A percentile compares a stretch with the other conserved stretches of the same genome.
Conservation (phyloP, 1,139 yeast species). For the Protomyces macrosporus region DNA sequence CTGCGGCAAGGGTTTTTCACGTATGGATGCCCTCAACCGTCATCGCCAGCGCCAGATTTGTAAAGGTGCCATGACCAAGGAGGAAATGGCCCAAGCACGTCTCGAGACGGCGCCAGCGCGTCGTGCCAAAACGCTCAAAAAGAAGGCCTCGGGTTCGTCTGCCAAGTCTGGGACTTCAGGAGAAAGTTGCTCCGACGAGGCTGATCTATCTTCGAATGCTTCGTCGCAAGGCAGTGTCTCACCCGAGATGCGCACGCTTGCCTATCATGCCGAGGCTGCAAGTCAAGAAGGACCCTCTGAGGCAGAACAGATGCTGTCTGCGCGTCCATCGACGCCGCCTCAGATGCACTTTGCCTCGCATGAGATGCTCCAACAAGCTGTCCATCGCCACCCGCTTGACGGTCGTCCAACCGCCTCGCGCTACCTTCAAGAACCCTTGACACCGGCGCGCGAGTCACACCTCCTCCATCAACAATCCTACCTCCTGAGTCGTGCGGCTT, state of each 20-base stretch:
- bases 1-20: slow-evolving; percentile 86
- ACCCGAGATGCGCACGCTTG: neutral
- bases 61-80: slow-evolving; percentile 42
- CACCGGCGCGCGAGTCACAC: neutral
- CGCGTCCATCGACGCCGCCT: neutral
- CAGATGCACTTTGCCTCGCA: neutral
- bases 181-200: neutral
- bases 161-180: neutral
- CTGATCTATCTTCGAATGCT: neutral
- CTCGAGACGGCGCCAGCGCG: neutral
- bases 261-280: neutral
- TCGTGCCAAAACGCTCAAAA: neutral
- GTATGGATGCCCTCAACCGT: slow-evolving; percentile 81
- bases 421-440: neutral
- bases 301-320: neutral
- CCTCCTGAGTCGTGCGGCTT: neutral
- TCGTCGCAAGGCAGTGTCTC: neutral
- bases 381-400: neutral
- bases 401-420: neutral
- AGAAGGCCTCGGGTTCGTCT: neutral
- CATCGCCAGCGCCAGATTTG: slow-evolving; percentile 79
- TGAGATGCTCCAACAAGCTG: neutral
- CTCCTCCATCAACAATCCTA: neutral
- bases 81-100: neutral
- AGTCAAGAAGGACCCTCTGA: too few relatives aligned